Base-by-base conservation (phyloP, 495 filamentous ascomycete species). In the Emericellopsis terricola region DNA sequence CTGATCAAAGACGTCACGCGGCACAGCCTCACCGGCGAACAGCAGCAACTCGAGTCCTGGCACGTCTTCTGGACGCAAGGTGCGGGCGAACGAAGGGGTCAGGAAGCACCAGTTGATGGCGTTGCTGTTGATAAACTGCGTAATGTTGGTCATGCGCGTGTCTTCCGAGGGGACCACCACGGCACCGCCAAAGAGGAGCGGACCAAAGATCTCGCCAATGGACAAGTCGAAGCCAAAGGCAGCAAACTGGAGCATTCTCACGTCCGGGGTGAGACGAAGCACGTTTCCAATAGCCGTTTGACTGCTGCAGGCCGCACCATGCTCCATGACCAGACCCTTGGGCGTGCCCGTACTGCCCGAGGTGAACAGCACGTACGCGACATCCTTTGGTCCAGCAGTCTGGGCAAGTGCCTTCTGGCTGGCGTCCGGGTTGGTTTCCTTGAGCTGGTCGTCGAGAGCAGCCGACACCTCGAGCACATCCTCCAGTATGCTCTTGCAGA, bases 201-300 rank as follows among this genome's bases (percentile, higher is more conserved):
- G 72, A 4, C 72, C 69, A 33, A 80, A 66, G 3, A 77, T 70
- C 35, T 83, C 78, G 3, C 68, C 45, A n/a, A 81, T 57, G 29
- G 69, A 70, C 17, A 71, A 64, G 38, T 83, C 79, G 26, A 78
- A 78, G 1, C 71, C 71, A 44, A 71, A 78, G 26, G 71, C 71
- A 3, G 76, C 73, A 34, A 78, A 70, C 38, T 83, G 77, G 41
- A 83, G 59, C 6, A 73, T 63, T 3, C 71, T 53, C 11, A 68
- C 69, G 0, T 50, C 44, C 0, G 59, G 42, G 23, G 60, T 51
- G 29, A 78, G 63, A 8, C 52, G 38, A 11, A 74, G 44, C 1
- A 57, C 55, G 1, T 53, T 49, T 1, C 61, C 64, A 38, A 33
- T 17, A 7, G 15, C n/a, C 4, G 19, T 19, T 2, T 14, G 11